Conservation (phyloP, 2,329 filamentous ascomycete genomes). For the Fusarium sp. region DNA sequence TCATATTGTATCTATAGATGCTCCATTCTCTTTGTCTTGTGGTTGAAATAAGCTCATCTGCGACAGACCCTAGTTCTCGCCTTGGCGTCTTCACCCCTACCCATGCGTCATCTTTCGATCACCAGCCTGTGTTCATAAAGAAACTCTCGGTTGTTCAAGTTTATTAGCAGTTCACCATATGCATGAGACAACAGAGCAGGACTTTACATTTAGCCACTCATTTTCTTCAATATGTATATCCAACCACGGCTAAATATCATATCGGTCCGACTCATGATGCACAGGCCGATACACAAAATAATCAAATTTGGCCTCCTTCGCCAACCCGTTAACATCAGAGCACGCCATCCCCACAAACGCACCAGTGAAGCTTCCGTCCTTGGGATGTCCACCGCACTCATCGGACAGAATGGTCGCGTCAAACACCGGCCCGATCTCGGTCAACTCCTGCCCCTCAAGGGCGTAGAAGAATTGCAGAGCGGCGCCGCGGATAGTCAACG, state of each 20-base stretch:
- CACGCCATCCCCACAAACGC: constrained; percentile 70
- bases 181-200: no score
- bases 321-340: constrained; percentile 68
- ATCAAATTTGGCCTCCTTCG: constrained; percentile 62
- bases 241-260: constrained; percentile 43
- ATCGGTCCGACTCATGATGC: constrained; percentile 62
- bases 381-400: constrained; percentile 72
- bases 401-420: constrained; percentile 72
- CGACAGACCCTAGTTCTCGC: no score
- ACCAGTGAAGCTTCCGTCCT: constrained; percentile 73
- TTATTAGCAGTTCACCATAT: no score
- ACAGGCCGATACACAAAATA: constrained; percentile 66
- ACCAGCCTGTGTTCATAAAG: no score
- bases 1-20: no score
- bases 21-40: no score
- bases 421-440: constrained; percentile 66
- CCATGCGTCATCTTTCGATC: no score
- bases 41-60: neutral
- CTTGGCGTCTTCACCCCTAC: no score
- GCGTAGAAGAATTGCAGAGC: constrained; percentile 70
- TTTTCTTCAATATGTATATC: no score
- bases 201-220: no score
- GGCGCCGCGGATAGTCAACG: constrained; percentile 64
- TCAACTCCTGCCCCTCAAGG: constrained; percentile 59
- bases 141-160: no score